Conservation (phyloP, 306 rosid genomes). For the Cucurbita pepo region DNA sequence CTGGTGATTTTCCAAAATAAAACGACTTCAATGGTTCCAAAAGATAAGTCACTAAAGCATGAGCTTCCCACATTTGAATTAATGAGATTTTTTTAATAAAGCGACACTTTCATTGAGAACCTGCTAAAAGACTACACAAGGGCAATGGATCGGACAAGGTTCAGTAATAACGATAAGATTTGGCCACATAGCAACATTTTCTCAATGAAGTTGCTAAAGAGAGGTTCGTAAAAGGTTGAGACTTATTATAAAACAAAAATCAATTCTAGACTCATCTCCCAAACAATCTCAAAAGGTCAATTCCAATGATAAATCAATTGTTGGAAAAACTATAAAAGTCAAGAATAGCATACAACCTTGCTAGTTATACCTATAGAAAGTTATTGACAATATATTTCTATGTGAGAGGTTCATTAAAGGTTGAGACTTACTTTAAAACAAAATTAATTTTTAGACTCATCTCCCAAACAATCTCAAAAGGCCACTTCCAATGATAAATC, state of each 20-base stretch:
- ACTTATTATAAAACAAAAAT: background rate
- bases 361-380: background rate
- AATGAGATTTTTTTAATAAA: background rate
- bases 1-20: background rate
- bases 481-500: background rate
- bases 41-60: background rate
- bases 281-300: background rate
- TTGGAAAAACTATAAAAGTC: background rate
- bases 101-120: background rate
- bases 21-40: background rate
- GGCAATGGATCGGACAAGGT: background rate
- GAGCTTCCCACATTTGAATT: background rate
- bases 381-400: background rate
- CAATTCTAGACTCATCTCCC: background rate
- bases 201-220: background rate
- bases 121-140: background rate
- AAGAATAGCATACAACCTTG: background rate
- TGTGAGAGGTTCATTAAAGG: background rate
- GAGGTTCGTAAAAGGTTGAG: background rate
- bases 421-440: background rate
- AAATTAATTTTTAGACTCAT: background rate
- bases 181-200: background rate
- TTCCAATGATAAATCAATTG: background rate
- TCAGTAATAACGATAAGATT: background rate
- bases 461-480: background rate